A percentile compares a stretch with the other conserved stretches of the same genome.
These are phyloP conservation scores for Pelagomonas calceolata DNA, from an alignment of 108 stramenopile genomes.

Conservation along the genomic window DNA sequence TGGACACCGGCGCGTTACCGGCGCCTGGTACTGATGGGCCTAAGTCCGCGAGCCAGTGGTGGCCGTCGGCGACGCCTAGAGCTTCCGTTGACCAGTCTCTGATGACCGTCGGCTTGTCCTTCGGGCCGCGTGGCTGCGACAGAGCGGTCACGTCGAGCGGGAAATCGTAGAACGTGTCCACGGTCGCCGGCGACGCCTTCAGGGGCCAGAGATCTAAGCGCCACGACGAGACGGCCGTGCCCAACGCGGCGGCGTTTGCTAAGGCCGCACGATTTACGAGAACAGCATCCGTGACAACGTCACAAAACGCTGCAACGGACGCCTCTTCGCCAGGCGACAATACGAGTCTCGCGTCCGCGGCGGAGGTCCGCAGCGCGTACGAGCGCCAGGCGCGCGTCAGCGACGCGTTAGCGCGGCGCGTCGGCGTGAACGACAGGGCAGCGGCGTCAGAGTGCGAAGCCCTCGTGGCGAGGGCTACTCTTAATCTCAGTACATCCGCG, in stretches of 20 bases:
- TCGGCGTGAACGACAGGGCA: neutral
- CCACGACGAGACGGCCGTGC: neutral
- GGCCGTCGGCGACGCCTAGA: neutral
- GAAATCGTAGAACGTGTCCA: too few species aligned
- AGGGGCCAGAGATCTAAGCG: neutral
- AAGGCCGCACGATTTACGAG: neutral
- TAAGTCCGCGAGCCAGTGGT: neutral
- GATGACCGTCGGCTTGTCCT: too few species aligned
- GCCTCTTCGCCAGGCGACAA: neutral
- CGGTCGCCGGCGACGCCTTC: too few species aligned
- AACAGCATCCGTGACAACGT: neutral
- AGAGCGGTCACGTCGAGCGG: too few species aligned
- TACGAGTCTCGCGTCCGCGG: neutral
- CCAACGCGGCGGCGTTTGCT: neutral
- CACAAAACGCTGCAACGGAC: neutral
- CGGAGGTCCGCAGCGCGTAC: neutral
- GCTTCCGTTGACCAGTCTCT: neutral
- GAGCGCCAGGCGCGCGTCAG: neutral
- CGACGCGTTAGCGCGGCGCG: neutral
- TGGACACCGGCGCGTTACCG: neutral
- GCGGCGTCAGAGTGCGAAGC: neutral
- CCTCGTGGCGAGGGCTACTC: neutral
- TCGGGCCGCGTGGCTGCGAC: too few species aligned
- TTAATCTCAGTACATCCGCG: neutral
- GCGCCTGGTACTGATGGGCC: too few species aligned